Conservation (phyloP, 495 filamentous ascomycete species). For the Thermothielavioides terrestris region DNA sequence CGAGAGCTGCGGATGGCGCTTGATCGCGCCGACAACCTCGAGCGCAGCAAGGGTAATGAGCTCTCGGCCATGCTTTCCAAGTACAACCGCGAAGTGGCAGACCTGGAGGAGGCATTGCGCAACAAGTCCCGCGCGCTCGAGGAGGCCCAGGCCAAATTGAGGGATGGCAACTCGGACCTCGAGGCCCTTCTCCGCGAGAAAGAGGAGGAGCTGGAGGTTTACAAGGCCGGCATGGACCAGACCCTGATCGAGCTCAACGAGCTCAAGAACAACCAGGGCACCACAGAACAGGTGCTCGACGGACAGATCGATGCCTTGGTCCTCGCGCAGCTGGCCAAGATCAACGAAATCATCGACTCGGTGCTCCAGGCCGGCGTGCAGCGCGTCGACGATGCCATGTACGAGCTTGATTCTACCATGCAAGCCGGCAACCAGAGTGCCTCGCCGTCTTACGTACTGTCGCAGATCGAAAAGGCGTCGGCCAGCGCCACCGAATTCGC, state of each 20-base stretch:
- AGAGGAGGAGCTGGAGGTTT: conserved; percentile 94
- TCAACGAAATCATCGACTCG: conserved; percentile 96
- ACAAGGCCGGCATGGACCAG: conserved; percentile 95
- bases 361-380: conserved; percentile 89
- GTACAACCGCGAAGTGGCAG: conserved; percentile 94
- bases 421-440: conserved; percentile 98
- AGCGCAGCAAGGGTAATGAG: conserved; percentile 86
- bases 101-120: conserved; percentile 85
- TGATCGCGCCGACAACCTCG: conserved; percentile 87
- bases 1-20: conserved; percentile 90
- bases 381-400: conserved; percentile 91
- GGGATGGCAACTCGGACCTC: conserved; percentile 75
- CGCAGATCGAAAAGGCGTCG: conserved; percentile 95
- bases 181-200: conserved; percentile 79
- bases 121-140: conserved; percentile 83
- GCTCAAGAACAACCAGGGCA: conserved; percentile 57
- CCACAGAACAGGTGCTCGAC: conserved; percentile 74
- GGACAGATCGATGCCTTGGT: conserved; percentile 84
- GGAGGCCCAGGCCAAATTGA: conserved; percentile 65
- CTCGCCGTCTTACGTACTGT: conserved; percentile 89
- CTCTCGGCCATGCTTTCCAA: conserved; percentile 87
- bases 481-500: conserved; percentile 91
- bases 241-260: conserved; percentile 86
- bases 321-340: conserved; percentile 75
- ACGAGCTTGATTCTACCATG: conserved; percentile 95